Base-by-base conservation (phyloP, 306 rosid species). In the Lupinus albus region DNA sequence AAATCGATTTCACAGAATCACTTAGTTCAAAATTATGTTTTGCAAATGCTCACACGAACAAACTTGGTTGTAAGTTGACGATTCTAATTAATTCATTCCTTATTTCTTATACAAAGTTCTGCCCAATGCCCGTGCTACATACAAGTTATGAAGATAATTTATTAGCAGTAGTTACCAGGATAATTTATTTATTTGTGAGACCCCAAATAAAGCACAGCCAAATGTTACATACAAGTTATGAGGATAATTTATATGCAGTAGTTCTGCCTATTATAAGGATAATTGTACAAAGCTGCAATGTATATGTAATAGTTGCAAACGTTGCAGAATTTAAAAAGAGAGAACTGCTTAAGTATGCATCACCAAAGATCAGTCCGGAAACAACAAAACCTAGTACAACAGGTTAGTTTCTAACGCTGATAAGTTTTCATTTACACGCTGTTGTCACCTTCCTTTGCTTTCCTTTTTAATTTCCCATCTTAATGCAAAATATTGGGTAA, bases 271-370 rank as follows among this genome's bases (percentile, higher is more conserved):
- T n/a, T n/a, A n/a, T n/a, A n/a, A n/a, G n/a, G n/a, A n/a, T n/a
- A n/a, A n/a, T n/a, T n/a, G n/a, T n/a, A n/a, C n/a, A n/a, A n/a
- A n/a, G n/a, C n/a, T n/a, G n/a, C n/a, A n/a, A n/a, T n/a, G 14
- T 50, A 74, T 36, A 72, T 70, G 33, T 64, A 50, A 76, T 64
- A 16, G 33, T 77, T 51, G 61, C 47, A 45, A 71, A 70, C 60
- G 47, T 67, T 78, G 65, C 85, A 93, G 98, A 93, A 60, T 93
- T 93, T 73, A 89, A 83, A 87, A 89, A 77, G 89, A 88, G 89
- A 66, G 90, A 84, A 72, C 68, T 82, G 53, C 81, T 77, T 35
- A 83, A 91, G 79, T 88, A 88, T 74, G 81, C 42, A 21, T 72
- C 95, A 46, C 85, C 87, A 11, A 75, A 81, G 69, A 67, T 75